phyloP scores from a whole-genome alignment of 371 early-diverging fungal genomes.

The Apophysomyces elegans region DNA sequence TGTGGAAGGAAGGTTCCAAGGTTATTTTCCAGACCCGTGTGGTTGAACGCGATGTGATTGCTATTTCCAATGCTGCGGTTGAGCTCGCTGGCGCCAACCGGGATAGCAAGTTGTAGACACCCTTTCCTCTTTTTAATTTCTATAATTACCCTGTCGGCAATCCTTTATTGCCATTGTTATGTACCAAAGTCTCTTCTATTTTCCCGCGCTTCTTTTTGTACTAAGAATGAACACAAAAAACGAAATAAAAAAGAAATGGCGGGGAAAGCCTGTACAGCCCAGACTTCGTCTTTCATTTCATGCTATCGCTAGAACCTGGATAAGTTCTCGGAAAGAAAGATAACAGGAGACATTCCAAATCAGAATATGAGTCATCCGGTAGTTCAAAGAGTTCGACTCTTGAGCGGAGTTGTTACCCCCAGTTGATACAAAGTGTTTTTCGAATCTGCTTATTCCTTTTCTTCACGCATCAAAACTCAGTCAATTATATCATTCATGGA shows the following conservation, averaged over 20 bases:
- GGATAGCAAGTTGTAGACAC: conserved; percentile 48
- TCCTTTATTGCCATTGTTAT: not conserved
- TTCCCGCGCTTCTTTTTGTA: not conserved
- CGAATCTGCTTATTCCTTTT: no score
- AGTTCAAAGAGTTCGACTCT: not conserved
- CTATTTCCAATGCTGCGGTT: conserved; percentile 87
- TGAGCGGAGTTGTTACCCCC: conserved; percentile 7
- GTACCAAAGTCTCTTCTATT: not conserved
- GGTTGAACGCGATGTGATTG: conserved; percentile 88
- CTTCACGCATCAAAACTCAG: not conserved
- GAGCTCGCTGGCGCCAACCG: conserved; percentile 56
- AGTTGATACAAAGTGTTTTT: not conserved
- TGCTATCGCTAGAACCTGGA: no score
- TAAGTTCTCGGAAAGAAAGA: no score
- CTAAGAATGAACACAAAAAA: not conserved
- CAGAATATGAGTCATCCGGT: not conserved
- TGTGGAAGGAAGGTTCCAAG: conserved; percentile 92
- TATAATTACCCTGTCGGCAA: not conserved
- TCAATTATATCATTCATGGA: not conserved
- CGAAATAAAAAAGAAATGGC: not conserved
- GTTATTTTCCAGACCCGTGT: conserved; percentile 92
- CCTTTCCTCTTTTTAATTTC: not conserved
- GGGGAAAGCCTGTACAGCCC: no score
- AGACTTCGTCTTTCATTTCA: no score
- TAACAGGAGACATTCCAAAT: no score